Evolutionary conservation across 306 rosid genomes (phyloP).

Genomic region (Fragaria vesca): DNA sequence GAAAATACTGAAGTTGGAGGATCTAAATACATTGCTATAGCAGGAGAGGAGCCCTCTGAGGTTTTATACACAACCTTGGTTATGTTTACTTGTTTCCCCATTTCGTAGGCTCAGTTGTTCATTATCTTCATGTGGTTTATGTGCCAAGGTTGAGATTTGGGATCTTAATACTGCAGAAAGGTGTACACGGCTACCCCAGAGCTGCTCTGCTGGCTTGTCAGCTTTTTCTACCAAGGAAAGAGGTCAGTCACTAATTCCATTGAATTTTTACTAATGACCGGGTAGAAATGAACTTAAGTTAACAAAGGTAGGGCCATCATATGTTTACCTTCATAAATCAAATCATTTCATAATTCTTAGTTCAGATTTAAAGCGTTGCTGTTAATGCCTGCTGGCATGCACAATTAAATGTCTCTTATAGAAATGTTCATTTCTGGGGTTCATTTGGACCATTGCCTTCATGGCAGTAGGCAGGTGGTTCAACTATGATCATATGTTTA

Average conservation of each 20-base stretch:
- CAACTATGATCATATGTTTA: not conserved
- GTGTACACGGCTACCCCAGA: slow-evolving; percentile 54
- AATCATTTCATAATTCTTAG: not conserved
- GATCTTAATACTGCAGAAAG: slow-evolving; percentile 76
- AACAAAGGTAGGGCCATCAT: not conserved
- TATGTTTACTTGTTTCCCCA: slow-evolving; percentile 5
- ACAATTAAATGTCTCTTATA: not conserved
- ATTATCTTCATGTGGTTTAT: slow-evolving; percentile 27
- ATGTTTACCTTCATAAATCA: not conserved
- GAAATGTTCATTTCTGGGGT: not conserved
- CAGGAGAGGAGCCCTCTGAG: slow-evolving; percentile 81
- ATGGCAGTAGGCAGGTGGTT: not conserved
- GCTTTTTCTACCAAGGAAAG: slow-evolving; percentile 46
- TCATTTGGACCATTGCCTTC: not conserved
- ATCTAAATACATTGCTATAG: slow-evolving; percentile 59
- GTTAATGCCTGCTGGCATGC: not conserved
- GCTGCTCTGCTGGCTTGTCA: slow-evolving; percentile 33
- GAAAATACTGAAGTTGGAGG: slow-evolving; percentile 40
- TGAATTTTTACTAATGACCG: not conserved
- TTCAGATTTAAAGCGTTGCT: not conserved
- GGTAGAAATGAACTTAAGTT: not conserved
- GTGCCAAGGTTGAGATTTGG: slow-evolving; percentile 85
- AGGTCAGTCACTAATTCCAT: slow-evolving; percentile 38
- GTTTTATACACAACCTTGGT: slow-evolving; percentile 37
- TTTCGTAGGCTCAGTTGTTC: slow-evolving; percentile 11